phyloP scores from a whole-genome alignment of 345 rosid genomes.

The Salix viminalis region DNA sequence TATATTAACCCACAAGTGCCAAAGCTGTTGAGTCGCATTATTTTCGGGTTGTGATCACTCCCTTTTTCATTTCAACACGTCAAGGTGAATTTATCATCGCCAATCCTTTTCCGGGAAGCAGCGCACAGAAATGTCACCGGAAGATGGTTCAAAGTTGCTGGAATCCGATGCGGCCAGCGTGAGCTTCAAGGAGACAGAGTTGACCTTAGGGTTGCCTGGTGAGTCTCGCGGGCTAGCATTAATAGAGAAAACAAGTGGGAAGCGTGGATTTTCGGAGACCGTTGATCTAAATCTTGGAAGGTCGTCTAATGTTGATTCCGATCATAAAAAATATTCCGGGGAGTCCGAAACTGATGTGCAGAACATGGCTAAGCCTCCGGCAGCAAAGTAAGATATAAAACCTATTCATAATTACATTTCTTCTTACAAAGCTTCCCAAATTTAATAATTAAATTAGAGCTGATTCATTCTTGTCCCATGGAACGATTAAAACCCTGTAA shows the following conservation, averaged over 20 bases:
- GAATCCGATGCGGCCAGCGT: constrained; percentile 23
- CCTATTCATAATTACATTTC: too few relatives aligned
- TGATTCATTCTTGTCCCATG: too few relatives aligned
- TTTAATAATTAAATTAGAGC: too few relatives aligned
- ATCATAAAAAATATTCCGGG: background rate
- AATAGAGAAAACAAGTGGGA: constrained; percentile 30
- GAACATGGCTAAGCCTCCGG: constrained; percentile 26
- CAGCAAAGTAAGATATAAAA: constrained; percentile 28
- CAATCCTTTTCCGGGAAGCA: background rate
- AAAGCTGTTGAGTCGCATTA: background rate
- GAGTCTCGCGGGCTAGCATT: constrained; percentile 12
- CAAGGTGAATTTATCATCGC: background rate
- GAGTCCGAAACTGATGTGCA: constrained; percentile 8
- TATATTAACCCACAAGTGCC: background rate
- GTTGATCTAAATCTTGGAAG: constrained; percentile 36
- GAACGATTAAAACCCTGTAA: too few relatives aligned
- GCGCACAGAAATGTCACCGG: background rate
- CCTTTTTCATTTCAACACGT: background rate
- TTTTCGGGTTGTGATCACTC: too few relatives aligned
- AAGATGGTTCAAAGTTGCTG: background rate
- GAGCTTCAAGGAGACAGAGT: constrained; percentile 49
- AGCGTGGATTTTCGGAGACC: constrained; percentile 46
- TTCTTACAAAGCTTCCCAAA: too few relatives aligned
- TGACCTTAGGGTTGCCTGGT: constrained; percentile 62
- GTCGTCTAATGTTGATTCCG: background rate